Evolutionary conservation across 2,329 filamentous ascomycete genomes (phyloP).

Genomic region (Pseudocercospora macadamiae): DNA sequence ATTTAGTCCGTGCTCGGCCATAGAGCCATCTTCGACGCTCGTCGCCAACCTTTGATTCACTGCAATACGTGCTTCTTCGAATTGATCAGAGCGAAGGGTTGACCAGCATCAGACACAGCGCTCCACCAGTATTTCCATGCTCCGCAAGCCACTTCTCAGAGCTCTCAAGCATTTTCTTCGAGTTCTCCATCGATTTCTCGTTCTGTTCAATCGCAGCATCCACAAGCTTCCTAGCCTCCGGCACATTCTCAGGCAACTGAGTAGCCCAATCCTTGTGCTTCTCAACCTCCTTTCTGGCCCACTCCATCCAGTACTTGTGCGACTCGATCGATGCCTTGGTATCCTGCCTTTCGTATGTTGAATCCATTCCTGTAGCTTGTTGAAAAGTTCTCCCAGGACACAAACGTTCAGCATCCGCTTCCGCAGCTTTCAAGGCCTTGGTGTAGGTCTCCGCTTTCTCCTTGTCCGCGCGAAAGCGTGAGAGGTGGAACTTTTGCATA

Average conservation of each 20-base stretch:
- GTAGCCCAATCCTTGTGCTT: neutral
- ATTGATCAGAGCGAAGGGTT: too few relatives aligned
- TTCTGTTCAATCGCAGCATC: neutral
- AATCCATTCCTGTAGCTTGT: conserved; percentile 6
- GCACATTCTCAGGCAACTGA: neutral
- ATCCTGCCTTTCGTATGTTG: neutral
- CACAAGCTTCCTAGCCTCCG: conserved; percentile 1
- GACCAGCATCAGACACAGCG: too few relatives aligned
- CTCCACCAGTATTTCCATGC: conserved; percentile 8
- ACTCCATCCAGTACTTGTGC: neutral
- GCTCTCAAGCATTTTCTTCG: neutral
- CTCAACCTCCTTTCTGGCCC: neutral
- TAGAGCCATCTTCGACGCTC: too few relatives aligned
- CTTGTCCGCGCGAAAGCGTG: neutral
- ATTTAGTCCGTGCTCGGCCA: too few relatives aligned
- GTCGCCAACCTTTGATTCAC: too few relatives aligned
- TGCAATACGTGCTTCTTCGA: too few relatives aligned
- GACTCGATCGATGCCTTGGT: conserved; percentile 1
- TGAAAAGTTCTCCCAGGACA: conserved; percentile 12
- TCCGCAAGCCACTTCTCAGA: conserved; percentile 8
- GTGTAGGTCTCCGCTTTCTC: neutral
- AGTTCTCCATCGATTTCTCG: neutral
- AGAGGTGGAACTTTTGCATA: neutral
- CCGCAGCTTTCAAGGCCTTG: conserved; percentile 6
- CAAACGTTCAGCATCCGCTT: conserved; percentile 13